phyloP scores from a whole-genome alignment of 2,329 filamentous ascomycete species.

The Curvularia verruculosa region DNA sequence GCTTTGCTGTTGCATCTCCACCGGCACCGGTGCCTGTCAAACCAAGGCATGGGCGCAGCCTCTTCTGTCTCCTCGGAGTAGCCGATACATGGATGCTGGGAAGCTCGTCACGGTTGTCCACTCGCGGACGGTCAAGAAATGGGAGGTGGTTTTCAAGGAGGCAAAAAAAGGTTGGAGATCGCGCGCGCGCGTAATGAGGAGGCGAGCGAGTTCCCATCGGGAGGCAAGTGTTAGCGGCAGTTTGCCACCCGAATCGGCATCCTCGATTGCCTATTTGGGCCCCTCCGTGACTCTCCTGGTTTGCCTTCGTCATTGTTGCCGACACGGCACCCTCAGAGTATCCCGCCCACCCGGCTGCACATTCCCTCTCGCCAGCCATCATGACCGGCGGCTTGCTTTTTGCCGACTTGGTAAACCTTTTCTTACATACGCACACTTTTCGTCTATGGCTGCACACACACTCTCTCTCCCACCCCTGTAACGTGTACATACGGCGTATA shows the following conservation, averaged over 20 bases:
- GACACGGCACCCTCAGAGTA: not conserved
- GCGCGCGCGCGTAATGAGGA: constrained; percentile 14
- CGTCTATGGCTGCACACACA: not conserved
- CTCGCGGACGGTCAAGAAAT: not conserved
- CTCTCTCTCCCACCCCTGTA: not conserved
- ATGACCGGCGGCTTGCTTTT: not conserved
- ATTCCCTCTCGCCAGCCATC: not conserved
- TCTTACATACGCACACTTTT: too few relatives aligned
- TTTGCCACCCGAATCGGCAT: constrained; percentile 27
- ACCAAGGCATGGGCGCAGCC: constrained; percentile 2
- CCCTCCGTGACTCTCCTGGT: constrained; percentile 8
- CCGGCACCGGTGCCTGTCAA: constrained; percentile 8
- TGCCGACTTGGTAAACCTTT: not conserved
- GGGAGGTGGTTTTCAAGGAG: constrained; percentile 10
- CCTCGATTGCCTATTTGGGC: constrained; percentile 18
- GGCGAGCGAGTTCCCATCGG: constrained; percentile 12
- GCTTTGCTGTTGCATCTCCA: constrained; percentile 8
- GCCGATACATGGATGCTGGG: constrained; percentile 20
- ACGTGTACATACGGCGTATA: too few relatives aligned
- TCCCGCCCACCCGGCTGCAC: not conserved
- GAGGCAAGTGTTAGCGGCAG: constrained; percentile 6
- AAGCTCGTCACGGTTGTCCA: constrained; percentile 4
- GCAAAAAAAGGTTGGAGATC: constrained; percentile 15
- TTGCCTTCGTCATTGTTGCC: constrained; percentile 9
- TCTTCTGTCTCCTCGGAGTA: constrained; percentile 17